Conservation (phyloP, 306 rosid genomes). For the Sindora glabra region DNA sequence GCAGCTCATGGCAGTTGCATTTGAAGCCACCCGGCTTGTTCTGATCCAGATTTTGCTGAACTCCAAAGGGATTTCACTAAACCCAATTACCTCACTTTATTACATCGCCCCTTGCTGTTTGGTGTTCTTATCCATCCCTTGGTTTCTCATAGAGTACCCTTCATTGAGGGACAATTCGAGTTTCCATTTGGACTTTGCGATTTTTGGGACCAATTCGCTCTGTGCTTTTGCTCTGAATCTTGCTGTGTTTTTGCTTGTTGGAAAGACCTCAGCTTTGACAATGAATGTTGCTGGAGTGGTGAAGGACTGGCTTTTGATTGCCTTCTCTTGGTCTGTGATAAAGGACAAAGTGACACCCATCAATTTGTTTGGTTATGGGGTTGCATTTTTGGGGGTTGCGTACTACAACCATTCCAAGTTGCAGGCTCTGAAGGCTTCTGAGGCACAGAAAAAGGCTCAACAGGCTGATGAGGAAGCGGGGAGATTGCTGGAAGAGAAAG, state of each 20-base stretch:
- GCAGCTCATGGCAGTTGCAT: slow-evolving; percentile 51
- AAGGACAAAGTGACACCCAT: slow-evolving; percentile 59
- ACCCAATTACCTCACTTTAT: slow-evolving; percentile 59
- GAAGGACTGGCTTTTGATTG: slow-evolving; percentile 67
- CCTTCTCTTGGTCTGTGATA: slow-evolving; percentile 71
- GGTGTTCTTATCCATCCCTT: slow-evolving; percentile 46
- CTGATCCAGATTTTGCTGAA: slow-evolving; percentile 54
- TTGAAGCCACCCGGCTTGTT: slow-evolving; percentile 58
- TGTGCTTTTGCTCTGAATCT: slow-evolving; percentile 64
- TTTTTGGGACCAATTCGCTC: slow-evolving; percentile 56
- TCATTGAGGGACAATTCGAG: slow-evolving; percentile 46
- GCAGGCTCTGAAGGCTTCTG: slow-evolving; percentile 58
- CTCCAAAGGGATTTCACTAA: slow-evolving; percentile 49
- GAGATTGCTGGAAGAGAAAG: slow-evolving; percentile 52
- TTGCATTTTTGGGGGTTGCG: slow-evolving; percentile 56
- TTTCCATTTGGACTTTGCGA: slow-evolving; percentile 38
- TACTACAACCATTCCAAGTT: slow-evolving; percentile 60
- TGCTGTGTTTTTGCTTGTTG: slow-evolving; percentile 68
- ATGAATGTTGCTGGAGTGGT: slow-evolving; percentile 78
- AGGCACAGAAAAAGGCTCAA: slow-evolving; percentile 53
- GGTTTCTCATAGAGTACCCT: slow-evolving; percentile 54
- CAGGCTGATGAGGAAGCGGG: slow-evolving; percentile 62
- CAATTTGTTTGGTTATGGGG: slow-evolving; percentile 48
- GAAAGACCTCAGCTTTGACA: slow-evolving; percentile 67
- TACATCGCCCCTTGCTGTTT: slow-evolving; percentile 65